Base-by-base conservation (phyloP, 164 flowering plant species). In the Saururus chinensis region DNA sequence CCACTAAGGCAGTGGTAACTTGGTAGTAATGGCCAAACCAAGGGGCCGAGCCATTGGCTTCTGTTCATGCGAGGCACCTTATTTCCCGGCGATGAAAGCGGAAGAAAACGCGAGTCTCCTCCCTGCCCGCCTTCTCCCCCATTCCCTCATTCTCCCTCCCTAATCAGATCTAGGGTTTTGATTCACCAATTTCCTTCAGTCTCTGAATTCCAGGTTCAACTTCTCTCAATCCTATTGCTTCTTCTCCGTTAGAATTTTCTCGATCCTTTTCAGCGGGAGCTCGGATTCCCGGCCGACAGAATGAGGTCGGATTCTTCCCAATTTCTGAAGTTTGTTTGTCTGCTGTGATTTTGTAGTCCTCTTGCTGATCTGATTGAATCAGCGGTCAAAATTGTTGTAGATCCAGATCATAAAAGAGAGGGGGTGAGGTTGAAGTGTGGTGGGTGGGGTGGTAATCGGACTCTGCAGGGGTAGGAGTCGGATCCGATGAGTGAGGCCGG, bases 401-500 rank as follows among this genome's bases (percentile, higher is more conserved):
- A 45, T 10, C 49, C 49, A 45, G 49, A 45, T 45, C 49, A 13
- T 45, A 45, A 13, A 17, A 13, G 17, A 4, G 49, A 45, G 14
- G 17, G 14, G 49, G 49, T 45, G 1, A 13, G 4, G 49, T 8
- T 17, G 1, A 13, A 41, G 8, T 12, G 49, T 12, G 49, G 49
- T 12, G 17, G 49, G 11, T 8, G 17, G 7, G 14, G 49, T 8
- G 49, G 49, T 17, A 45, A 12, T 45, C 11, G 14, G 14, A 12
- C 17, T 17, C 4, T 12, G 49, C 13, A 45, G 49, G 49, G 49
- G 5, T 45, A 13, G 49, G 0, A 13, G 14, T 45, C 49, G 49
- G 49, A 17, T 45, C 49, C 14, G 68, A 83, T 86, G 88, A 71
- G 79, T 54, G 86, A 82, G 55, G 53, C 65, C 61, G 82, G 73